Evolutionary conservation across 2,329 filamentous ascomycete genomes (phyloP).

Genomic region (Cercospora beticola): DNA sequence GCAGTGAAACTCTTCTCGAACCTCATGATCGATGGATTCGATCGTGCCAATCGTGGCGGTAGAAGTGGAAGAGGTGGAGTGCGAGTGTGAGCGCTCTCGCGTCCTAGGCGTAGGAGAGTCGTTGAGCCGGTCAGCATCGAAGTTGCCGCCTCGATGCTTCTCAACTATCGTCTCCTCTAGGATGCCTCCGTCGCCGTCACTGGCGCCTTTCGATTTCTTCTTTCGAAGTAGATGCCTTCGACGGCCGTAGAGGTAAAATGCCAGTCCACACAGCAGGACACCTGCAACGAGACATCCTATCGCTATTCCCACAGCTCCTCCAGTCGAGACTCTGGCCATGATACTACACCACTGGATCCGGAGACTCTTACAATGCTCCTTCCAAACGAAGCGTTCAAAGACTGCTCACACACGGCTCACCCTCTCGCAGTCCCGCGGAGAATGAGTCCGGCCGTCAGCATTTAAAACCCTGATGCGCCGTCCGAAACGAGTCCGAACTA

Average conservation of each 20-base stretch:
- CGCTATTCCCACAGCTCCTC: conserved; percentile 14
- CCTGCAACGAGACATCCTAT: conserved; percentile 14
- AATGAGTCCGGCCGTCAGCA: conserved; percentile 11
- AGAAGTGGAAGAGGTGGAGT: conserved; percentile 9
- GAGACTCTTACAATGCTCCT: background rate
- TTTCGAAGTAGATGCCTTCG: background rate
- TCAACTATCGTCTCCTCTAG: conserved; percentile 6
- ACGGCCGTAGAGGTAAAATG: conserved; percentile 10
- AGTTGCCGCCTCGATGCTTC: background rate
- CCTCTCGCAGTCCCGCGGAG: conserved; percentile 9
- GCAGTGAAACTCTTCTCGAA: conserved; percentile 6
- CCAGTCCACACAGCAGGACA: conserved; percentile 1
- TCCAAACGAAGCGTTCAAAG: background rate
- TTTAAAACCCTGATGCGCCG: conserved; percentile 14
- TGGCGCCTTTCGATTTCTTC: background rate
- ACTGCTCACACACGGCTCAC: conserved; percentile 15
- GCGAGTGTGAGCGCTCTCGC: background rate
- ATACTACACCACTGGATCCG: background rate
- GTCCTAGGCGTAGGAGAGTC: background rate
- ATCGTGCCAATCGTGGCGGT: conserved; percentile 12
- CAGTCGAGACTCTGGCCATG: conserved; percentile 9
- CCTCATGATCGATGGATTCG: conserved; percentile 11
- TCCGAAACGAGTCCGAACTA: conserved; percentile 14
- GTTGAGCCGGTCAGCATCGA: background rate
- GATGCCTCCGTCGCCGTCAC: background rate